A percentile compares a stretch with the other conserved stretches of the same genome.
Conservation (phyloP, 2,329 filamentous ascomycete species). For the Aspergillus melleus region DNA sequence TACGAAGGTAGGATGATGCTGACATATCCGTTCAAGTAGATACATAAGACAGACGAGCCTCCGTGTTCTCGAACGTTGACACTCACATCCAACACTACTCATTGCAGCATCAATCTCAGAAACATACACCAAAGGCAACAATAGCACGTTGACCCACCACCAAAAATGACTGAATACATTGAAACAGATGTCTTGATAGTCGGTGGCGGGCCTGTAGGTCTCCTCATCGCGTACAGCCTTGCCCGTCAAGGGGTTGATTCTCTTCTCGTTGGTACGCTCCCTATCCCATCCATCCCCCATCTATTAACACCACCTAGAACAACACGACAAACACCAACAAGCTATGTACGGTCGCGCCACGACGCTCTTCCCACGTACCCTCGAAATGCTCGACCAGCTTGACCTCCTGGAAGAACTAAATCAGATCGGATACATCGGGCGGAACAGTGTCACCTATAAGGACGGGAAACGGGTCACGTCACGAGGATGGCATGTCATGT, state of each 20-base stretch:
- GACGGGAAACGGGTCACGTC: constrained; percentile 29
- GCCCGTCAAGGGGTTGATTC: constrained; percentile 48
- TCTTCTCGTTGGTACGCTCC: constrained; percentile 37
- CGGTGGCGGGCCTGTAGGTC: constrained; percentile 48
- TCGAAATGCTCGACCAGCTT: constrained; percentile 51
- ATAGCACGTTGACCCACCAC: no score
- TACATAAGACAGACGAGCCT: no score
- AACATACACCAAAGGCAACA: no score
- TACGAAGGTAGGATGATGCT: no score
- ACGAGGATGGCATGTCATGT: constrained; percentile 47
- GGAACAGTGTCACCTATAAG: constrained; percentile 35
- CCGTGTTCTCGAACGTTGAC: no score
- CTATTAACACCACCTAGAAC: constrained; percentile 25
- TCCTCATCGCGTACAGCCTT: constrained; percentile 46
- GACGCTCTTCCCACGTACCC: constrained; percentile 47
- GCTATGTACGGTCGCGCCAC: constrained; percentile 52
- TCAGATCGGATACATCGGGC: constrained; percentile 47
- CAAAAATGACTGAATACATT: background rate
- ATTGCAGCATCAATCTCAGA: no score
- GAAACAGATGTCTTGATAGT: constrained; percentile 42
- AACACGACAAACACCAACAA: constrained; percentile 36
- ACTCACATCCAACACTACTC: no score
- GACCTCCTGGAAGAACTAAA: constrained; percentile 55
- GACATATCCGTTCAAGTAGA: no score
- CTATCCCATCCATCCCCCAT: background rate